phyloP scores from a whole-genome alignment of 148 eudicot genomes.

The Suaeda aralocaspica region DNA sequence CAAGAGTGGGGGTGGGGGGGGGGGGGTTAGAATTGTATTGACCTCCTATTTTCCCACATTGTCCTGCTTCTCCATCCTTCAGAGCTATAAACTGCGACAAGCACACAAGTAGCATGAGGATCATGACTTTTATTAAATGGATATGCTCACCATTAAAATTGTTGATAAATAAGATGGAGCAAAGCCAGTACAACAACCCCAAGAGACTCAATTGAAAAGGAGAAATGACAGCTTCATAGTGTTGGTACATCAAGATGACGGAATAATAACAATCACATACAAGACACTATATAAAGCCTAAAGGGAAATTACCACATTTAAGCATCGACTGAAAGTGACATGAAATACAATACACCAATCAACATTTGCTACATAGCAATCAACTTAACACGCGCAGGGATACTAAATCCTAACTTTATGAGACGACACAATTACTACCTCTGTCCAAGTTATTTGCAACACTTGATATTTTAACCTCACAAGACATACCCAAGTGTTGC shows the following conservation, averaged over 20 bases:
- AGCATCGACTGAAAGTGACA: neutral
- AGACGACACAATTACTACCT: neutral
- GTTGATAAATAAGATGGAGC: no score
- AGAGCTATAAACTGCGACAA: conserved; percentile 61
- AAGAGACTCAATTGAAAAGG: no score
- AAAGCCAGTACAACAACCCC: no score
- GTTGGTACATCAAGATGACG: no score
- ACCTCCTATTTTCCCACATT: conserved; percentile 72
- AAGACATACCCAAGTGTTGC: no score
- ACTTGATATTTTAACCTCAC: no score
- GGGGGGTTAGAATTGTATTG: conserved; percentile 55
- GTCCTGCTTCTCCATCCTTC: conserved; percentile 61
- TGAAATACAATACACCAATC: neutral
- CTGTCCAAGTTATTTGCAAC: no score
- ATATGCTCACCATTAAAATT: no score
- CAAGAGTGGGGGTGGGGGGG: no score
- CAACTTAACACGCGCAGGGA: neutral
- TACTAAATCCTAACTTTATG: neutral
- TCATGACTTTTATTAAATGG: neutral
- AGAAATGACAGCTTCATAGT: no score
- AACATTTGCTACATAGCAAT: neutral
- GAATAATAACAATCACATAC: no score
- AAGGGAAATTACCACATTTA: neutral
- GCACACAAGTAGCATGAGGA: conserved; percentile 1
- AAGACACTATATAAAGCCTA: no score